Conservation (phyloP, 495 filamentous ascomycete species). For the Daldinia decipiens region DNA sequence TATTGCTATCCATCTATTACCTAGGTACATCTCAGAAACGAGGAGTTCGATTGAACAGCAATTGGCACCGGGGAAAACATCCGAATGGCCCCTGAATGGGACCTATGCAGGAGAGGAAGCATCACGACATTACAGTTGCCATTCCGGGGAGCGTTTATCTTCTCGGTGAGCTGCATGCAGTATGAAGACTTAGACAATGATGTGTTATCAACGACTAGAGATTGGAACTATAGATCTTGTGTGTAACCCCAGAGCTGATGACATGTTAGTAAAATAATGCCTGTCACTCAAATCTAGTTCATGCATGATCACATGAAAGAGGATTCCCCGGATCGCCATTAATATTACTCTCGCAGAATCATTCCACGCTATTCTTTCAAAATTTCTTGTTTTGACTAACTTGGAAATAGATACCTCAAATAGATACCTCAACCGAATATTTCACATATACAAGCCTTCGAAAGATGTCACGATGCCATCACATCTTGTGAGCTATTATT, state of each 20-base stretch:
- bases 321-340: constrained; percentile 15
- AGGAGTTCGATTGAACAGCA: neutral
- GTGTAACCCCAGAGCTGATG: constrained; percentile 15
- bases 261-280: neutral
- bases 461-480: neutral
- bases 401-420: neutral
- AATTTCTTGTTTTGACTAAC: neutral
- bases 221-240: constrained; percentile 22
- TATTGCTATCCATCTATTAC: neutral
- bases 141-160: constrained; percentile 3
- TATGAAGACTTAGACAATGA: neutral
- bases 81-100: neutral
- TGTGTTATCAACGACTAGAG: constrained; percentile 6
- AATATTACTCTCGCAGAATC: too few species aligned
- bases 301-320: constrained; percentile 14
- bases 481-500: neutral
- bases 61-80: neutral
- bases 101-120: neutral
- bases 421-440: neutral
- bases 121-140: constrained; percentile 19
- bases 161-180: constrained; percentile 11
- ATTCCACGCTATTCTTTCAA: neutral
- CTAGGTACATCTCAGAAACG: neutral
- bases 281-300: constrained; percentile 6
- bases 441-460: neutral